A percentile compares a stretch with the other conserved stretches of the same genome.
Evolutionary conservation across 176 grass and related monocot species (phyloP).

Genomic region (Rhynchospora pubera): DNA sequence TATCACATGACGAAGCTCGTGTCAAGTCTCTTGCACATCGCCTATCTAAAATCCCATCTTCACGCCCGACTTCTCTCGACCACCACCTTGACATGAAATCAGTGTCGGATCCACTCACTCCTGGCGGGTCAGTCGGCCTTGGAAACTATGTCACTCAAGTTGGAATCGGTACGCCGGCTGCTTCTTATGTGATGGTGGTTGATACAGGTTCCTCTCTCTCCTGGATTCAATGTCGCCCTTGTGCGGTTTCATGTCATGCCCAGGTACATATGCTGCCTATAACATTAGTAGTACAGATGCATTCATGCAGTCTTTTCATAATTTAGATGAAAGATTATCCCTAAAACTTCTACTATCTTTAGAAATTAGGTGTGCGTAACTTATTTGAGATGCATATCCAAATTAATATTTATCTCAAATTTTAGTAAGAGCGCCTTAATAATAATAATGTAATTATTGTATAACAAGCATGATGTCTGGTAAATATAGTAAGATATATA

Average conservation of each 20-base stretch:
- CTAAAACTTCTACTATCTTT: background rate
- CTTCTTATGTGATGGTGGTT: constrained; percentile 49
- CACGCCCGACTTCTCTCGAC: constrained; percentile 26
- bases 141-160: constrained; percentile 72
- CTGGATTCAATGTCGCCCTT: constrained; percentile 48
- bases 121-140: constrained; percentile 51
- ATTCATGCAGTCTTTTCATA: background rate
- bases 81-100: background rate
- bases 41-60: constrained; percentile 32
- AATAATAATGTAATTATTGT: background rate
- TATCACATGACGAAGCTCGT: constrained; percentile 29
- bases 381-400: background rate
- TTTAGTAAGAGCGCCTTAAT: background rate
- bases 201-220: constrained; percentile 75
- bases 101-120: constrained; percentile 57
- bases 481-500: background rate
- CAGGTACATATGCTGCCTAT: background rate
- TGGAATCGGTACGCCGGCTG: constrained; percentile 58
- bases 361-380: background rate
- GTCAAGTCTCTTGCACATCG: constrained; percentile 21
- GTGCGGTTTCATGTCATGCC: constrained; percentile 27
- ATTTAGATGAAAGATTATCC: background rate
- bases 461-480: background rate
- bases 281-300: background rate
- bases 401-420: background rate